Evolutionary conservation across 192 early-diverging fungal species (phyloP).

Genomic region (Gaertneriomyces sp.): DNA sequence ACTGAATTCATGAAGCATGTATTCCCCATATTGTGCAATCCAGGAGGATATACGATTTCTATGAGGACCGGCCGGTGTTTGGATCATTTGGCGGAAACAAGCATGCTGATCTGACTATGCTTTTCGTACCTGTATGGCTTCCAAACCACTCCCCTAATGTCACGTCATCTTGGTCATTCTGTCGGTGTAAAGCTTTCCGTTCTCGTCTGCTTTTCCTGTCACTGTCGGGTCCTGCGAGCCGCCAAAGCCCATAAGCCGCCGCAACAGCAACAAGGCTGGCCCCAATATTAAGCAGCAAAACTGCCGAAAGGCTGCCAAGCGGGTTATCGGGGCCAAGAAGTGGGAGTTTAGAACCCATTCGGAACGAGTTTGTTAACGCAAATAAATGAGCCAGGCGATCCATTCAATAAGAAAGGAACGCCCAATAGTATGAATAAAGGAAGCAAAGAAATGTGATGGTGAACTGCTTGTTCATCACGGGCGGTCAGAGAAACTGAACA

Average conservation of each 20-base stretch:
- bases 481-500: too few species aligned
- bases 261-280: conserved; percentile 8
- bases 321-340: conserved; percentile 23
- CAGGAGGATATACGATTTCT: conserved; percentile 47
- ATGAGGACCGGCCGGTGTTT: background rate
- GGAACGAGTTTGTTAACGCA: background rate
- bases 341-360: background rate
- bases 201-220: background rate
- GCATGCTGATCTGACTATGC: background rate
- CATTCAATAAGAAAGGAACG: too few species aligned
- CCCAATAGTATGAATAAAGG: too few species aligned
- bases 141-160: background rate
- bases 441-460: too few species aligned
- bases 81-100: background rate
- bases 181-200: background rate
- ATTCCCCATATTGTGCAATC: conserved; percentile 79
- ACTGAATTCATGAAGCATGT: conserved; percentile 87
- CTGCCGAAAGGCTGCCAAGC: conserved; percentile 6
- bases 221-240: background rate
- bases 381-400: too few species aligned
- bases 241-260: conserved; percentile 17
- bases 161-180: conserved; percentile 6
- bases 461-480: too few species aligned
- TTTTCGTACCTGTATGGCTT: background rate
- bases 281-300: conserved; percentile 16